Base-by-base conservation (phyloP, 2,329 filamentous ascomycete genomes). In the Rhinocladiella similis region DNA sequence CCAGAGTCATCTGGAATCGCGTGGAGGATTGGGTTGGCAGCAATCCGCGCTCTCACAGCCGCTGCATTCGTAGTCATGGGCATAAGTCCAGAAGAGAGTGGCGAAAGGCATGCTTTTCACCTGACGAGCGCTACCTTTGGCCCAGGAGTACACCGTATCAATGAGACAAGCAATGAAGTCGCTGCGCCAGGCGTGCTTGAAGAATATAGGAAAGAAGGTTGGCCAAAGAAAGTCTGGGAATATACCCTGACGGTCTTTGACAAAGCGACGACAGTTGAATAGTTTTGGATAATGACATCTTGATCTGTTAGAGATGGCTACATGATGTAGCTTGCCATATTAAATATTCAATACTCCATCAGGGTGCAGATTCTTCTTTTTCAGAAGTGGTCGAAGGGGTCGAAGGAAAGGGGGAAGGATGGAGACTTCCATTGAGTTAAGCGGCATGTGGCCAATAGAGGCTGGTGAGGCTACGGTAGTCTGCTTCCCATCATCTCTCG, bases 21-120 rank as follows among this genome's bases (percentile, higher is more conserved):
- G 5, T 51, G 5, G 64, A 27, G 50, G 10, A 7, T 51, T 7
- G 19, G 12, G 6, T 33, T 39, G n/a, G 48, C 48, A 9, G 14
- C 38, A 57, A 53, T 35, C 5, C 68, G 6, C 48, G 60, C 5
- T 12, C 18, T 45, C 12, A 25, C 22, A 7, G 42, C 42, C 13
- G 6, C 14, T n/a, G 16, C 12, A 5, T 12, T 45, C 3, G 3
- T 25, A 5, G 5, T 45, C 20, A 14, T 22, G 1, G 42, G 22
- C 7, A 53, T 67, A 13, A 55, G 64, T 0, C 45, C 53, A 7
- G 55, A 70, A 50, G 76, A 80, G 60, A 73, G 71, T 33, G 77
- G 75, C 3, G 72, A 78, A 62, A 69, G 77, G 12, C 75, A 78
- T 64, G 58, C 77, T 48, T 79, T 75, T 45, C 59, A 66, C 16